Percentiles rank a stretch among this genome's conserved stretches.
Evolutionary conservation across 805 yeast species (phyloP).

Genomic region (Dipodascopsis tothii): DNA sequence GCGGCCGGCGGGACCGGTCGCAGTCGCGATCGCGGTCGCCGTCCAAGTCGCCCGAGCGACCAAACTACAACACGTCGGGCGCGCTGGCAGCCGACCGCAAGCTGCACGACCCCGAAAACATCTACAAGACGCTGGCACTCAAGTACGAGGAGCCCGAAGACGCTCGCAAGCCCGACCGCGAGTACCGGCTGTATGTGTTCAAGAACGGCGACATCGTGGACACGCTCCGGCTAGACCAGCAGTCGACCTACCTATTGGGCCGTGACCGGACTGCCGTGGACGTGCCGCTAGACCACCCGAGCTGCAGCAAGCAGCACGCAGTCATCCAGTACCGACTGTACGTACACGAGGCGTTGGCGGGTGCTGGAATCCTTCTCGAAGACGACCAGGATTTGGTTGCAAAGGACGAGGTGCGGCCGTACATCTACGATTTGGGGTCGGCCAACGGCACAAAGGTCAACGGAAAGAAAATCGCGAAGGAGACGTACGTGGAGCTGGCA

Average conservation of each 20-base stretch:
- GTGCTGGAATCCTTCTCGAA: background rate
- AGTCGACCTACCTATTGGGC: slow-evolving; percentile 21
- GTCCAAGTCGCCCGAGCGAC: slow-evolving; percentile 5
- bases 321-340: slow-evolving; percentile 38
- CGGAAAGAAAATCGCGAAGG: slow-evolving; percentile 35
- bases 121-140: slow-evolving; percentile 18
- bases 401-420: slow-evolving; percentile 28
- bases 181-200: slow-evolving; percentile 21
- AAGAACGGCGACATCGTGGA: slow-evolving; percentile 19
- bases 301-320: slow-evolving; percentile 69
- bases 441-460: slow-evolving; percentile 43
- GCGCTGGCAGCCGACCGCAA: slow-evolving; percentile 16
- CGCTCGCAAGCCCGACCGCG: slow-evolving; percentile 17
- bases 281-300: slow-evolving; percentile 31
- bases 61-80: slow-evolving; percentile 19
- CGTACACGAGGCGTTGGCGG: background rate
- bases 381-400: slow-evolving; percentile 3
- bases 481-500: slow-evolving; percentile 39
- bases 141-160: slow-evolving; percentile 24
- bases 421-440: slow-evolving; percentile 42
- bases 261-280: slow-evolving; percentile 22
- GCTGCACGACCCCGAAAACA: background rate
- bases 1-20: too few relatives aligned
- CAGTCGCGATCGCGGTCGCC: too few relatives aligned
- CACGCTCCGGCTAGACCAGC: slow-evolving; percentile 15